Base-by-base conservation (phyloP, 352 stramenopile genomes). In the Globisporangium camurandrum region DNA sequence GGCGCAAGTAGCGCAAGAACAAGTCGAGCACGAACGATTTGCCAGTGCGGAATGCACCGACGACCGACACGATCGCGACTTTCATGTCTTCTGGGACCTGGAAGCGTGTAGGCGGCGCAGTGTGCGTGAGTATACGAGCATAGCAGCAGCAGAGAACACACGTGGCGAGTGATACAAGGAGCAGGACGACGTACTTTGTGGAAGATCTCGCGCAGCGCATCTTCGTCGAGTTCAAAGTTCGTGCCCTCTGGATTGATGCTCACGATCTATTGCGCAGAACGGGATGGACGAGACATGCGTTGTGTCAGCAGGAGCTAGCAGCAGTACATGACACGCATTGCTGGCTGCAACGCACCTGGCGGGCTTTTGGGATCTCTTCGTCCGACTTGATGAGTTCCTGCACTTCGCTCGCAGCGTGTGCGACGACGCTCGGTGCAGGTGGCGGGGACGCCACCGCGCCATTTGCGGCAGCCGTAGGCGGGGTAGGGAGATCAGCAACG, bases 21-120 rank as follows among this genome's bases (percentile, higher is more conserved):
- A 98, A 89, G 60, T 96, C 97, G 34, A 99, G 68, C 30, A 99
- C 77, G 69, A 99, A 99, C 26, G 80, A 97, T 62, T 99, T 99
- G 47, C 97, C 97, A 26, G 96, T 99, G 45, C 97, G 88, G 74
- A 99, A 99, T 7, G 95, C 96, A 38, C 97, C 97, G 1, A 99
- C 96, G 11, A 99, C 96, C 34, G 88, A 98, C 33, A 99, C 85
- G 31, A 99, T 97, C 20, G 93, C 75, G 10, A 99, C 95, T 68
- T 98, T 98, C 84, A 96, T 98, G 50, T 93, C 86, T 40, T 84
- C 74, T 11, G 88, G 95, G 26, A 78, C 69, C 66, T 84, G 6
- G 8, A 17, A 39, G 33, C 19, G 1, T 12, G 14, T 39, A 20
- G 9, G 33, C 8, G 1, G 33, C 8, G 33, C 8, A 39, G 33